Percentiles rank a stretch among this genome's conserved stretches.
phyloP scores from a whole-genome alignment of 2,329 filamentous ascomycete species.

The Epichloe hybrida region DNA sequence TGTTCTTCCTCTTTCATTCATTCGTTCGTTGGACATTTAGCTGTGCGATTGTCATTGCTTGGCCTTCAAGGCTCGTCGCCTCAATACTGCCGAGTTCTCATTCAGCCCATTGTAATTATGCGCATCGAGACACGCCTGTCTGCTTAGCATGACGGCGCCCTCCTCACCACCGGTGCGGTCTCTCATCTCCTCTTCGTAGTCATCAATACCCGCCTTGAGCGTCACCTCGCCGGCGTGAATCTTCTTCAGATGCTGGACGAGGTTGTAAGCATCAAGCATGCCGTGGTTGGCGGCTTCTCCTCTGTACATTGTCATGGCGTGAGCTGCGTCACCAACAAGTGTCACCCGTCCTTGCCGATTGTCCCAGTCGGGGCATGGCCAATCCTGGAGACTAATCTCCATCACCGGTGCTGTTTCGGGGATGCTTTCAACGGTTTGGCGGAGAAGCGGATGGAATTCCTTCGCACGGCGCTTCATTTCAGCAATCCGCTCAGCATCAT shows the following conservation, averaged over 20 bases:
- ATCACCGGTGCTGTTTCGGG: slow-evolving; percentile 25
- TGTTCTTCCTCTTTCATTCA: too few relatives aligned
- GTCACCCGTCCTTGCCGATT: slow-evolving; percentile 29
- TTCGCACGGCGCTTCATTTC: slow-evolving; percentile 26
- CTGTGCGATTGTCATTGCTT: neutral
- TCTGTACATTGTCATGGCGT: slow-evolving; percentile 45
- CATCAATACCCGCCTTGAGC: slow-evolving; percentile 10
- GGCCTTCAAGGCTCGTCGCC: slow-evolving; percentile 10
- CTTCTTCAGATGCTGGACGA: slow-evolving; percentile 13
- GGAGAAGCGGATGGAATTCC: slow-evolving; percentile 24
- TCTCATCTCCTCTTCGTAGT: slow-evolving; percentile 20
- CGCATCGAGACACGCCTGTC: slow-evolving; percentile 20
- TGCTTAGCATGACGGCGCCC: slow-evolving; percentile 17
- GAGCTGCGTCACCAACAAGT: slow-evolving; percentile 39
- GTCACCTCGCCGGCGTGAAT: slow-evolving; percentile 7
- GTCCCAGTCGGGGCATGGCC: slow-evolving; percentile 26
- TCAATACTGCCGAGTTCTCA: slow-evolving; percentile 19
- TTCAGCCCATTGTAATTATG: slow-evolving; percentile 18
- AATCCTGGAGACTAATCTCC: slow-evolving; percentile 23
- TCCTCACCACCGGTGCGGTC: slow-evolving; percentile 11
- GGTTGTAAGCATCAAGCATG: slow-evolving; percentile 23
- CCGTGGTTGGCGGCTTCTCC: slow-evolving; percentile 28
- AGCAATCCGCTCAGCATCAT: slow-evolving; percentile 18
- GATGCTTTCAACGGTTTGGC: slow-evolving; percentile 27
- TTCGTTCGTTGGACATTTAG: neutral